Percentiles rank a stretch among this genome's conserved stretches.
Conservation (phyloP, 306 rosid genomes). For the Casuarina glauca region DNA sequence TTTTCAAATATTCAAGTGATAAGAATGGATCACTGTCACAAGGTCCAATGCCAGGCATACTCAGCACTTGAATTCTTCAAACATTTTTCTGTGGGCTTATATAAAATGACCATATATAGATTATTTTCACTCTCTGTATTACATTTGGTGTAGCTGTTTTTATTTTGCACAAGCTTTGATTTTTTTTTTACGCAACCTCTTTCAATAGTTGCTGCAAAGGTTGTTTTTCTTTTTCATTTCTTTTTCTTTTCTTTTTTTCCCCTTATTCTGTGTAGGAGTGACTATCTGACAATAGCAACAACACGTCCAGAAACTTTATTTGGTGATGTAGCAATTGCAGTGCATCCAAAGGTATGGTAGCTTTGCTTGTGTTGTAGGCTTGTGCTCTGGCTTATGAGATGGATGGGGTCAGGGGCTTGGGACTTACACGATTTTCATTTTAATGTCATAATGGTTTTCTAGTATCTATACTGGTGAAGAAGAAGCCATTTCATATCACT, state of each 20-base stretch:
- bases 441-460: neutral
- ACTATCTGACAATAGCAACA: constrained; percentile 88
- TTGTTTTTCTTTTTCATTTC: constrained; percentile 18
- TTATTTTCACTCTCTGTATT: constrained; percentile 19
- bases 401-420: neutral
- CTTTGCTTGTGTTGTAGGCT: constrained; percentile 21
- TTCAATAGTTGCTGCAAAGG: constrained; percentile 5
- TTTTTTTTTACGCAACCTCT: constrained; percentile 11
- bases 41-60: neutral
- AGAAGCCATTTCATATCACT: neutral
- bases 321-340: constrained; percentile 97
- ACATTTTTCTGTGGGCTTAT: neutral
- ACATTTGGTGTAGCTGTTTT: constrained; percentile 12
- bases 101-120: neutral
- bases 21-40: no score
- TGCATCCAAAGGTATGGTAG: constrained; percentile 74
- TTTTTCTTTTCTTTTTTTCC: neutral
- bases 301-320: constrained; percentile 95
- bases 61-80: neutral
- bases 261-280: constrained; percentile 48
- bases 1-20: no score
- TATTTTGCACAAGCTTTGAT: constrained; percentile 10
- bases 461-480: neutral
- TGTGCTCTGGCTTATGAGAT: neutral
- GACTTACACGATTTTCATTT: neutral